Evolutionary conservation across 2,329 filamentous ascomycete species (phyloP).

Genomic region (Fusarium vanettenii): DNA sequence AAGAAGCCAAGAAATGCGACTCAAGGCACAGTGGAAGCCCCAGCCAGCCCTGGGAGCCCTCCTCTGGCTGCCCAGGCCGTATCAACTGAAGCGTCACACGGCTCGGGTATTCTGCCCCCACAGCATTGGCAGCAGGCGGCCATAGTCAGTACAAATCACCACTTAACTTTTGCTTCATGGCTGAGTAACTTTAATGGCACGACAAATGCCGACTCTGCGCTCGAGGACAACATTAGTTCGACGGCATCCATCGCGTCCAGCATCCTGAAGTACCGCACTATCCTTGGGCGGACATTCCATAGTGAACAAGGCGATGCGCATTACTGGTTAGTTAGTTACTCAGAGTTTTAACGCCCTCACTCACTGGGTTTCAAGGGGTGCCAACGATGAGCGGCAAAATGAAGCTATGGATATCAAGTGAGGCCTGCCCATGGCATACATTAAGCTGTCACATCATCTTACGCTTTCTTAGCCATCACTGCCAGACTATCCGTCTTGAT

Average conservation of each 20-base stretch:
- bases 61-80: background rate
- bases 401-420: constrained; percentile 2
- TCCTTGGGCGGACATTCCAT: background rate
- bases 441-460: background rate
- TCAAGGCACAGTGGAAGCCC: background rate
- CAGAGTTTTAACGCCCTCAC: background rate
- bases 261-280: background rate
- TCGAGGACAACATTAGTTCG: background rate
- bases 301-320: background rate
- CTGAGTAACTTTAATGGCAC: background rate
- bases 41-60: background rate
- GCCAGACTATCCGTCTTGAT: background rate
- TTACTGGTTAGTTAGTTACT: background rate
- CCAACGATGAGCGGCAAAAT: background rate
- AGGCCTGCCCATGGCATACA: background rate
- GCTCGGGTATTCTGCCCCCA: background rate
- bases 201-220: background rate
- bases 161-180: background rate
- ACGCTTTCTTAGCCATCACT: background rate
- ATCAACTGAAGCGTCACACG: background rate
- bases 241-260: background rate
- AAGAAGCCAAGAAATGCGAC: background rate
- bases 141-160: background rate
- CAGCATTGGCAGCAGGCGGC: background rate
- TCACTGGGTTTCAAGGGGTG: background rate